These are phyloP conservation scores for Penicillium capsulatum DNA, from an alignment of 2,329 filamentous ascomycete species.

Conservation along the genomic window DNA sequence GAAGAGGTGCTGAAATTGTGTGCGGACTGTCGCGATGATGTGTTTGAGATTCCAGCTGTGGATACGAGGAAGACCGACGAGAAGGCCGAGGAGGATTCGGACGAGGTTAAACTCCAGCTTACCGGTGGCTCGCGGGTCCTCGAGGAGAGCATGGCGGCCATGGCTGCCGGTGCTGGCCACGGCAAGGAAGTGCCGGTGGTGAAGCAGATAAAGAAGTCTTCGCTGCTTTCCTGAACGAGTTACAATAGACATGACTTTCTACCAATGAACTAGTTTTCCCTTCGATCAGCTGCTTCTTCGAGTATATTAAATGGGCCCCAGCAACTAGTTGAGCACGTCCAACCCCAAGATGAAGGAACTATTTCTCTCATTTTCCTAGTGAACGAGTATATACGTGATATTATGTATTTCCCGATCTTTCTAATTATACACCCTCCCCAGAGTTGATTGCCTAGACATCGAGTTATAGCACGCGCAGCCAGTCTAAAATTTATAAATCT, in stretches of 20 bases:
- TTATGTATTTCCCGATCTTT: too few relatives aligned
- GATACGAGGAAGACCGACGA: constrained; percentile 5
- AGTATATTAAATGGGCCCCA: constrained; percentile 29
- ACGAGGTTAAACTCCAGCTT: constrained; percentile 25
- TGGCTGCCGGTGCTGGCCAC: constrained; percentile 33
- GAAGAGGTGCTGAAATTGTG: constrained; percentile 70
- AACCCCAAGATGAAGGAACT: constrained; percentile 30
- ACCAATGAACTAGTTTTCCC: too few relatives aligned
- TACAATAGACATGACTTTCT: background rate
- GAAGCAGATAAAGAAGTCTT: constrained; percentile 44
- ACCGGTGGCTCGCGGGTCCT: constrained; percentile 35
- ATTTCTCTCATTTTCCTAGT: constrained; percentile 24
- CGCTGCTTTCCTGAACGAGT: constrained; percentile 26
- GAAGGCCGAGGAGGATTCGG: constrained; percentile 18
- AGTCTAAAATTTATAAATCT: constrained; percentile 56
- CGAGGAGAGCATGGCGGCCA: constrained; percentile 38
- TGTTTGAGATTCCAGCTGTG: constrained; percentile 52
- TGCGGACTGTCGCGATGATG: constrained; percentile 61
- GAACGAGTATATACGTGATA: too few relatives aligned
- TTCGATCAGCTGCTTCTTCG: too few relatives aligned
- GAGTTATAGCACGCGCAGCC: too few relatives aligned
- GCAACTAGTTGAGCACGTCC: constrained; percentile 33
- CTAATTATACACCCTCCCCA: too few relatives aligned
- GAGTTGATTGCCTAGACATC: background rate
- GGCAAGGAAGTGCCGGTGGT: constrained; percentile 49